Conservation (phyloP, 257 asterid genomes). For the Nemophila menziesii region DNA sequence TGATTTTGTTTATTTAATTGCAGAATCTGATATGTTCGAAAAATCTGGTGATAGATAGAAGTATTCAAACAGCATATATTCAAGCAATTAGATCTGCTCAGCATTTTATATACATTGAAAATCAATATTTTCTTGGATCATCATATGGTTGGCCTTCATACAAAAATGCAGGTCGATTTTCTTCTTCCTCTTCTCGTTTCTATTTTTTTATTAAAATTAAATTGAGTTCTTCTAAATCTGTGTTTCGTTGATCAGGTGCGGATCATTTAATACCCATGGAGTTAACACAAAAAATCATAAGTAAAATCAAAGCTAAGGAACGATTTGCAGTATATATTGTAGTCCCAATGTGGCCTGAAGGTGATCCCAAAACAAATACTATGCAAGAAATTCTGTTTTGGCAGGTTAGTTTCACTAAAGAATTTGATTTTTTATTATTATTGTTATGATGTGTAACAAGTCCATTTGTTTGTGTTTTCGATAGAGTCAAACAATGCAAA, state of each 20-base stretch:
- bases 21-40: constrained; percentile 70
- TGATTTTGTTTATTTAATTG: constrained; percentile 11
- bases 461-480: constrained; percentile 6
- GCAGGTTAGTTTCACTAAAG: constrained; percentile 77
- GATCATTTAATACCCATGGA: constrained; percentile 86
- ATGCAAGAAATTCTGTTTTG: constrained; percentile 89
- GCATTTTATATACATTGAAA: constrained; percentile 76
- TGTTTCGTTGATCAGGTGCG: constrained; percentile 42
- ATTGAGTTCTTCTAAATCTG: not conserved
- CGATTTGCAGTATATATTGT: constrained; percentile 70
- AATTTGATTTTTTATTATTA: not conserved
- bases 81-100: constrained; percentile 92
- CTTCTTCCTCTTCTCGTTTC: not conserved
- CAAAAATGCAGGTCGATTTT: constrained; percentile 60
- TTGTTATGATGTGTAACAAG: not conserved
- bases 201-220: too few relatives aligned
- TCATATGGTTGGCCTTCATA: constrained; percentile 84
- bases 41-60: constrained; percentile 59
- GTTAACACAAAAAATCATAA: constrained; percentile 56
- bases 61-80: constrained; percentile 80
- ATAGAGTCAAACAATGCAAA: constrained; percentile 74
- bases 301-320: constrained; percentile 70
- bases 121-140: constrained; percentile 89
- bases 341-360: constrained; percentile 96
- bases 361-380: constrained; percentile 61